A percentile compares a stretch with the other conserved stretches of the same genome.
phyloP scores from a whole-genome alignment of 257 asterid species.

The Petrea volubilis region DNA sequence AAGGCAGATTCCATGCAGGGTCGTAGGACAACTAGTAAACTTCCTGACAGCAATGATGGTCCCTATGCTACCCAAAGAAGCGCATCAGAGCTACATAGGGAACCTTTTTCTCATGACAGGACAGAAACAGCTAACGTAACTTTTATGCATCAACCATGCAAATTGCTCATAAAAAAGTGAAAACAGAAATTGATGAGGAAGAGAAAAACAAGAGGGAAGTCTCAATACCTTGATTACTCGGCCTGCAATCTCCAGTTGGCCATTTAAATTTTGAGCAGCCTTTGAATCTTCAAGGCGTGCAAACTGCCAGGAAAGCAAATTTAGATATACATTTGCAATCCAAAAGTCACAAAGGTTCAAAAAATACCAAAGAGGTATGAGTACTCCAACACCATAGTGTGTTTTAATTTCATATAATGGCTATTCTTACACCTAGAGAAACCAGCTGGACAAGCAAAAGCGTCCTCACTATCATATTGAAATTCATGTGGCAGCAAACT shows the following conservation, averaged over 20 bases:
- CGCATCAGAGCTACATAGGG: too few species aligned
- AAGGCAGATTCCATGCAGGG: background rate
- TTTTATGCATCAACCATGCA: slow-evolving; percentile 11
- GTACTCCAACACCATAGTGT: background rate
- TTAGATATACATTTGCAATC: slow-evolving; percentile 9
- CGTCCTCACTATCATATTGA: background rate
- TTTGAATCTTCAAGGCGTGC: slow-evolving; percentile 69
- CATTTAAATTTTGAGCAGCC: slow-evolving; percentile 69
- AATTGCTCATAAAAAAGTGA: slow-evolving; percentile 1
- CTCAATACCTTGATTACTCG: slow-evolving; percentile 57
- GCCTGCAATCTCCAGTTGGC: slow-evolving; percentile 72
- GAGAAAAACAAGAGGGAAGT: slow-evolving; percentile 9
- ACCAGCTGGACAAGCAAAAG: slow-evolving; percentile 16
- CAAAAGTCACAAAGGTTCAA: slow-evolving; percentile 1
- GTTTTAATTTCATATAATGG: background rate
- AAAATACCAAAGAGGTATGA: slow-evolving; percentile 8
- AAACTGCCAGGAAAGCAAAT: slow-evolving; percentile 43
- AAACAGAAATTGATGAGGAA: background rate
- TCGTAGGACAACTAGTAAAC: background rate
- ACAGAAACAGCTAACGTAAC: background rate
- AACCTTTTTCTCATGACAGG: background rate
- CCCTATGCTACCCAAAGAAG: too few species aligned
- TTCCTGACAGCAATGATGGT: too few species aligned
- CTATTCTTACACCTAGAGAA: slow-evolving; percentile 17
- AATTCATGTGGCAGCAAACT: slow-evolving; percentile 19